phyloP scores from a whole-genome alignment of 2,329 filamentous ascomycete genomes.

The Epichloe sibirici region DNA sequence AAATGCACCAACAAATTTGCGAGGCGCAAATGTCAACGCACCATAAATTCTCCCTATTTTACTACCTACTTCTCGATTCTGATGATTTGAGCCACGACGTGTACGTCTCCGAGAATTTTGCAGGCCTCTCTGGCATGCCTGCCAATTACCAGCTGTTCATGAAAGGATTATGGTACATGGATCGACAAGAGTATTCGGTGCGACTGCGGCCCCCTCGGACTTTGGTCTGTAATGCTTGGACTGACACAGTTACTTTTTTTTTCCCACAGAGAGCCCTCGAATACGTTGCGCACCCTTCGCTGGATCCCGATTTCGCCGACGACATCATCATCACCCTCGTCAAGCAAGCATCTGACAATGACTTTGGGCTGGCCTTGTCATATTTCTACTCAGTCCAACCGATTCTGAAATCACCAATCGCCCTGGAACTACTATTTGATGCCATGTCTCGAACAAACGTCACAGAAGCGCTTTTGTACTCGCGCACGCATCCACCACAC shows the following conservation, averaged over 20 bases:
- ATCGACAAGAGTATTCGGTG: slow-evolving; percentile 57
- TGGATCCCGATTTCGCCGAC: slow-evolving; percentile 71
- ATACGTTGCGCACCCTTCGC: slow-evolving; percentile 65
- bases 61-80: slow-evolving; percentile 72
- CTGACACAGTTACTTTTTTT: neutral
- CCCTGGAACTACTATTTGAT: slow-evolving; percentile 55
- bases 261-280: slow-evolving; percentile 51
- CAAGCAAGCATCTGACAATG: slow-evolving; percentile 42
- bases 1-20: slow-evolving; percentile 59
- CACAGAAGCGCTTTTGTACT: slow-evolving; percentile 62
- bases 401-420: slow-evolving; percentile 49
- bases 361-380: slow-evolving; percentile 56
- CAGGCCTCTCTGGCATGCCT: slow-evolving; percentile 52
- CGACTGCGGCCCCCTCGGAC: neutral
- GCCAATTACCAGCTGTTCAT: slow-evolving; percentile 70
- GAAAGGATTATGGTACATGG: slow-evolving; percentile 70
- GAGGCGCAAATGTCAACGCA: slow-evolving; percentile 52
- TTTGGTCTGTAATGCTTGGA: neutral
- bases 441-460: slow-evolving; percentile 56
- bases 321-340: slow-evolving; percentile 65
- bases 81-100: slow-evolving; percentile 40
- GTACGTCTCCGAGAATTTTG: slow-evolving; percentile 44
- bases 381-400: slow-evolving; percentile 71
- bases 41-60: slow-evolving; percentile 72
- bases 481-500: slow-evolving; percentile 49